Base-by-base conservation (phyloP, 441 rosid genomes). In the Kokia cookei region DNA sequence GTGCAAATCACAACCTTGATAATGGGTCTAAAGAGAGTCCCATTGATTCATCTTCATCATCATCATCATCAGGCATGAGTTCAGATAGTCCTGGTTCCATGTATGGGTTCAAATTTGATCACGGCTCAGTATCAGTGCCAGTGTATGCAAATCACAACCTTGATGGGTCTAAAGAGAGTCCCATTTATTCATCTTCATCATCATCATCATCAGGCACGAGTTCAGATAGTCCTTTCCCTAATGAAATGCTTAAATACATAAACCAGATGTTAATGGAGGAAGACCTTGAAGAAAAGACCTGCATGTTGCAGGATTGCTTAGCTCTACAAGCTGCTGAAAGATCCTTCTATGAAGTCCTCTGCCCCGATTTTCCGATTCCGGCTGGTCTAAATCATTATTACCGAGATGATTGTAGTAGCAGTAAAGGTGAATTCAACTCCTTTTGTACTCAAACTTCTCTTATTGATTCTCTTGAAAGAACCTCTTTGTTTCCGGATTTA, bases 311-410 rank as follows among this genome's bases (percentile, higher is more conserved):
- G 72, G 85, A 88, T 59, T 75, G 78, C 71, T 70, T 86, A 7
- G 89, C 92, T 59, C 83, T 90, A 70, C 89, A 88, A 78, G 92
- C 89, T 2, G 89, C 88, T 1, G 92, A 90, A 68, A 88, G 82
- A 64, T 85, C 89, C 5, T 86, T 88, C 73, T 83, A 78, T 48
- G 88, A 90, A 76, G 79, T 80, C 50, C 85, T 89, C 37, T 78
- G 81, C 59, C 88, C 79, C 42, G 45, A 81, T 2, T 51, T 72
- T 71, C 65, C 79, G 2, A 68, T 51, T 17, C 78, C 77, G 24
- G 65, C 65, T 19, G n/a, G 62, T 50, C 80, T 66, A 60, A 66
- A 32, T 48, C 15, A 43, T 2, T 61, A 61, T 4, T 64, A 17
- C 59, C 35, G 74, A 15, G 76, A 65, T 71, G 13, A 6, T 75